Percentiles rank a stretch among this genome's conserved stretches.
These are phyloP conservation scores for Huntiella bhutanensis DNA, from an alignment of 2,329 filamentous ascomycete genomes.

Conservation along the genomic window DNA sequence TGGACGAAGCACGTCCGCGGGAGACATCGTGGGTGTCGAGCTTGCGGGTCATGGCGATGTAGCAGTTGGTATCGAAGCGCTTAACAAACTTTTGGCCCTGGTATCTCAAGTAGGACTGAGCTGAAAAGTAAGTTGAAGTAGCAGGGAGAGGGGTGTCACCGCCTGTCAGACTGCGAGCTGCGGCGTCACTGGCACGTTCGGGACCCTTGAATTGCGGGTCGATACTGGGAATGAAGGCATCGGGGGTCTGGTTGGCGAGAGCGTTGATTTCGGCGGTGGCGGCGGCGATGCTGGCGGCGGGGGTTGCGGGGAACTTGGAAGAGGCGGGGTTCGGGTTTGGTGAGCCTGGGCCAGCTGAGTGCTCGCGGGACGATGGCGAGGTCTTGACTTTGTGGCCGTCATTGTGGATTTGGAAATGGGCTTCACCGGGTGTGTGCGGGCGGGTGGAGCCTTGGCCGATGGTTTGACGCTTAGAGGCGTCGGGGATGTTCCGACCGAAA, in stretches of 20 bases:
- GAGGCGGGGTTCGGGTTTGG: slow-evolving; percentile 13
- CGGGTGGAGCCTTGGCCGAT: slow-evolving; percentile 48
- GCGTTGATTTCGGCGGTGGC: slow-evolving; percentile 13
- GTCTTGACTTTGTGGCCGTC: slow-evolving; percentile 53
- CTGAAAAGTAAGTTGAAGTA: slow-evolving; percentile 82
- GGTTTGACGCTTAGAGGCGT: slow-evolving; percentile 64
- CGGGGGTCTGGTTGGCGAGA: slow-evolving; percentile 14
- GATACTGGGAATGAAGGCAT: slow-evolving; percentile 18
- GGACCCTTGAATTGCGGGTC: slow-evolving; percentile 54
- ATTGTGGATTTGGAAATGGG: slow-evolving; percentile 67
- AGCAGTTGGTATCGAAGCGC: slow-evolving; percentile 95
- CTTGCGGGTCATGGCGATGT: slow-evolving; percentile 96
- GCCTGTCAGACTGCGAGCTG: slow-evolving; percentile 23
- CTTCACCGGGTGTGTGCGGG: slow-evolving; percentile 43
- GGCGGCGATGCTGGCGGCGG: slow-evolving; percentile 11
- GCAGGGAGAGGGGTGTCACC: slow-evolving; percentile 26
- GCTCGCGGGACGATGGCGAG: slow-evolving; percentile 28
- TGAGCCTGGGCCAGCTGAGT: slow-evolving; percentile 18
- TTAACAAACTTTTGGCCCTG: slow-evolving; percentile 93
- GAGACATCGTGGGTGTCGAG: slow-evolving; percentile 94
- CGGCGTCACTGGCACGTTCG: background rate
- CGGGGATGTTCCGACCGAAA: slow-evolving; percentile 83
- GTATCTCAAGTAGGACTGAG: slow-evolving; percentile 92
- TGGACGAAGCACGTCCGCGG: slow-evolving; percentile 46
- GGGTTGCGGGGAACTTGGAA: slow-evolving; percentile 13